A percentile compares a stretch with the other conserved stretches of the same genome.
Conservation (phyloP, 2,329 filamentous ascomycete genomes). For the Sarocladium brachiariae region DNA sequence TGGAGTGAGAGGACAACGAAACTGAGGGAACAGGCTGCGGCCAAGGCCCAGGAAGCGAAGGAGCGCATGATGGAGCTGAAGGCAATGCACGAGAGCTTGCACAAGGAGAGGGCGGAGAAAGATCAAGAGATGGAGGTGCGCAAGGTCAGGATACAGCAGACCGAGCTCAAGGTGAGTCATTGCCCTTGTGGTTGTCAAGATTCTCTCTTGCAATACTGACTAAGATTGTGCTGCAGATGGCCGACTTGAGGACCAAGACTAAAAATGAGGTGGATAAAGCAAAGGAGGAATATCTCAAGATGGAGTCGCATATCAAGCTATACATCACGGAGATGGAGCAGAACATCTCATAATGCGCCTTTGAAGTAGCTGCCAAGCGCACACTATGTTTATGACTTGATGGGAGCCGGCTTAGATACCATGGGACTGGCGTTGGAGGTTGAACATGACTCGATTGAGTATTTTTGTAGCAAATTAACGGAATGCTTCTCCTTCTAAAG, state of each 20-base stretch:
- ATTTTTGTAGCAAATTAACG: not conserved
- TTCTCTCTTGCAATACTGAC: not conserved
- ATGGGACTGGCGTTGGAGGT: conserved; percentile 31
- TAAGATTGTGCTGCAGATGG: conserved; percentile 63
- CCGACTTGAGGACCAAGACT: conserved; percentile 94
- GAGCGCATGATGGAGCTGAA: conserved; percentile 86
- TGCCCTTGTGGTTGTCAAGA: not conserved
- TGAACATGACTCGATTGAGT: conserved; percentile 11
- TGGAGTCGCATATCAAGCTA: conserved; percentile 93
- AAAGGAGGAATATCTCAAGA: conserved; percentile 91
- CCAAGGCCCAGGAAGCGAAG: conserved; percentile 75
- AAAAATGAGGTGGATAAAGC: conserved; percentile 88
- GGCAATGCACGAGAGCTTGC: conserved; percentile 69
- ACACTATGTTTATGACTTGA: conserved; percentile 11
- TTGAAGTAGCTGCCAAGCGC: not conserved
- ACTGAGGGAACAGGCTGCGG: conserved; percentile 69
- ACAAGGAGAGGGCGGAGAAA: conserved; percentile 80
- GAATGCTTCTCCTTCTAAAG: not conserved
- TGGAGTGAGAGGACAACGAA: conserved; percentile 84
- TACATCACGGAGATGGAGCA: conserved; percentile 99
- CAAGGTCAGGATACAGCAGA: conserved; percentile 92
- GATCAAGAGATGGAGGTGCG: conserved; percentile 87
- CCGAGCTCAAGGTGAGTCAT: conserved; percentile 87
- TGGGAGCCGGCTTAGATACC: conserved; percentile 26
- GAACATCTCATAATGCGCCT: conserved; percentile 43